A percentile compares a stretch with the other conserved stretches of the same genome.
These are phyloP conservation scores for Penicillium sp. DNA, from an alignment of 2,329 filamentous ascomycete species.

Conservation along the genomic window DNA sequence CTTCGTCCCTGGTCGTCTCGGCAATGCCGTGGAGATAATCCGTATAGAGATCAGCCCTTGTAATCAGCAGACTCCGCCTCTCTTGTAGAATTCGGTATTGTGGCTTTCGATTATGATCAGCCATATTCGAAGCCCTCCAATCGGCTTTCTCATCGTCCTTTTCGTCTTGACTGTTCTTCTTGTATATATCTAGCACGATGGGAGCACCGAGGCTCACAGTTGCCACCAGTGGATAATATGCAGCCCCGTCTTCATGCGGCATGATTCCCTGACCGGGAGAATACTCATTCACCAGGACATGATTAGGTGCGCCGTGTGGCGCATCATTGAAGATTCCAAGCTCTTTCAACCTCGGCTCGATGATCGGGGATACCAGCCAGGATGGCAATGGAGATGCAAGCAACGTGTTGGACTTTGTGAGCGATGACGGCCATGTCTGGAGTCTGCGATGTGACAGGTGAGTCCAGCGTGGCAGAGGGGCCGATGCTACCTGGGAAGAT, in stretches of 20 bases:
- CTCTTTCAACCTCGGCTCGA: slow-evolving; percentile 53
- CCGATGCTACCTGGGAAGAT: slow-evolving; percentile 46
- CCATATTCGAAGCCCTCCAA: slow-evolving; percentile 7
- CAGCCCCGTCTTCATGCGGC: slow-evolving; percentile 88
- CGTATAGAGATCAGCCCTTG: slow-evolving; percentile 53
- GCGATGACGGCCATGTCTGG: slow-evolving; percentile 83
- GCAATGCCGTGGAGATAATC: slow-evolving; percentile 61
- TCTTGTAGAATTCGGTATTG: slow-evolving; percentile 73
- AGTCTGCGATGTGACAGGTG: slow-evolving; percentile 83
- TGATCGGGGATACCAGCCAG: slow-evolving; percentile 71
- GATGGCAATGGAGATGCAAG: slow-evolving; percentile 67
- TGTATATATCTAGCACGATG: slow-evolving; percentile 74
- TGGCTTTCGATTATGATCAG: background rate
- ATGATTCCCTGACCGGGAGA: slow-evolving; percentile 87
- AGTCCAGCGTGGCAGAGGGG: slow-evolving; percentile 78
- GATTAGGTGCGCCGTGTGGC: slow-evolving; percentile 76
- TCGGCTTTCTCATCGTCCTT: background rate
- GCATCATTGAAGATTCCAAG: slow-evolving; percentile 59
- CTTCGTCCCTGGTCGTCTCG: slow-evolving; percentile 58
- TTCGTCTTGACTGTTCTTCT: slow-evolving; percentile 48
- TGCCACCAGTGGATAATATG: slow-evolving; percentile 84
- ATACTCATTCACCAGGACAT: slow-evolving; percentile 94
- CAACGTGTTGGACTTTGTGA: slow-evolving; percentile 72
- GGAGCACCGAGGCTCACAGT: slow-evolving; percentile 81
- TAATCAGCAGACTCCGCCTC: slow-evolving; percentile 67